Conservation (phyloP, 257 asterid genomes). For the Ajuga chamaepitys region DNA sequence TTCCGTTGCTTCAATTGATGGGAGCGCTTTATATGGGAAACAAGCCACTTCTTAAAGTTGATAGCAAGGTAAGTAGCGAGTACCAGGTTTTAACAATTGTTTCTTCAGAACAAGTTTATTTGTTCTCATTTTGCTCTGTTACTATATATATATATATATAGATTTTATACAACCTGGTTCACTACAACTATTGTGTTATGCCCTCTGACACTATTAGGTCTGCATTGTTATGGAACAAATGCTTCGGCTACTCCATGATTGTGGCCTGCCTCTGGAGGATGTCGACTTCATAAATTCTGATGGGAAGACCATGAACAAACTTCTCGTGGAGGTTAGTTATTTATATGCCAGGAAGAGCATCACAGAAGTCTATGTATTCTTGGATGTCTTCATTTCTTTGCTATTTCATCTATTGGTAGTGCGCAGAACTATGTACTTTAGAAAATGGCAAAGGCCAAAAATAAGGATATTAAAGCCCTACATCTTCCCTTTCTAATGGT, state of each 20-base stretch:
- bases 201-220: constrained; percentile 39
- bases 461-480: too few relatives aligned
- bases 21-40: constrained; percentile 99
- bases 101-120: neutral
- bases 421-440: neutral
- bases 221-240: constrained; percentile 89
- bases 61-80: constrained; percentile 88
- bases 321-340: constrained; percentile 71
- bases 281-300: constrained; percentile 91
- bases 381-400: neutral
- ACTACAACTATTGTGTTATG: neutral
- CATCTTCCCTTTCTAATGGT: too few relatives aligned
- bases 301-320: constrained; percentile 80
- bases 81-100: neutral
- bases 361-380: neutral
- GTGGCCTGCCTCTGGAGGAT: constrained; percentile 80
- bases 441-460: too few relatives aligned
- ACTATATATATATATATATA: neutral
- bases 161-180: neutral
- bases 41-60: constrained; percentile 92
- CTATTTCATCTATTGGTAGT: neutral
- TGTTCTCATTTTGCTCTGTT: neutral
- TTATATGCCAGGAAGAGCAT: neutral
- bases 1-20: constrained; percentile 96
- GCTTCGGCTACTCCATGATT: constrained; percentile 83